A percentile compares a stretch with the other conserved stretches of the same genome.
Evolutionary conservation across 1,284 basidiomycete species (phyloP).

Genomic region (Sanghuangporus baumii): DNA sequence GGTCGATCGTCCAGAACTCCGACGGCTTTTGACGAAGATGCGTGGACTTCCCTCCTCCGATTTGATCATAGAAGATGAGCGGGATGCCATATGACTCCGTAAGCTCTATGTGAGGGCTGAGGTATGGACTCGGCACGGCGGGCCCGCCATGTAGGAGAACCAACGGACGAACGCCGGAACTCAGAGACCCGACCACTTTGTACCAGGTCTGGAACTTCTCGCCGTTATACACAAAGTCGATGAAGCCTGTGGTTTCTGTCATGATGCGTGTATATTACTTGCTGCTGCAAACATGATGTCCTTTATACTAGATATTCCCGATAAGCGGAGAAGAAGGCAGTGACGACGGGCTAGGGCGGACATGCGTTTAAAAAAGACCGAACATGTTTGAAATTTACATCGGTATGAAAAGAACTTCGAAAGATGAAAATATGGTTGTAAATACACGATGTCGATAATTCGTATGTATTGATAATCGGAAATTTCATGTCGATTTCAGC

Average conservation of each 20-base stretch:
- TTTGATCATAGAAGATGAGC: constrained; percentile 46
- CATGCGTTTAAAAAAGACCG: no score
- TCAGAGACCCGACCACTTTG: constrained; percentile 26
- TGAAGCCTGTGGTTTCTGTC: constrained; percentile 4
- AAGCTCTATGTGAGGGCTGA: constrained; percentile 33
- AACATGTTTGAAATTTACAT: no score
- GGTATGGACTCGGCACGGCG: constrained; percentile 36
- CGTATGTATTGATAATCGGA: no score
- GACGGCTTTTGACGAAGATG: constrained; percentile 32
- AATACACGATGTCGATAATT: no score
- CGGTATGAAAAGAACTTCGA: no score
- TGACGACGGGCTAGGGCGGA: no score
- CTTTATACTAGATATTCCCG: no score
- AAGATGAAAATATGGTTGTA: no score
- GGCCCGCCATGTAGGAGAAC: constrained; percentile 40
- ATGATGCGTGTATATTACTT: not conserved
- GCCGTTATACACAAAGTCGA: constrained; percentile 12
- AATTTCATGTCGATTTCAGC: no score
- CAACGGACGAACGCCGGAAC: constrained; percentile 28
- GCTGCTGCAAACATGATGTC: no score
- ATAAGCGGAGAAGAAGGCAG: no score
- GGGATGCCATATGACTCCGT: constrained; percentile 29
- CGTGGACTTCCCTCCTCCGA: constrained; percentile 42
- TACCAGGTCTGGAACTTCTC: constrained; percentile 27
- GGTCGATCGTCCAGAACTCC: not conserved